Evolutionary conservation across 352 stramenopile genomes (phyloP), one percentile per base, ranked within the genome.

Genomic region (Phytopythium mirpurense): DNA sequence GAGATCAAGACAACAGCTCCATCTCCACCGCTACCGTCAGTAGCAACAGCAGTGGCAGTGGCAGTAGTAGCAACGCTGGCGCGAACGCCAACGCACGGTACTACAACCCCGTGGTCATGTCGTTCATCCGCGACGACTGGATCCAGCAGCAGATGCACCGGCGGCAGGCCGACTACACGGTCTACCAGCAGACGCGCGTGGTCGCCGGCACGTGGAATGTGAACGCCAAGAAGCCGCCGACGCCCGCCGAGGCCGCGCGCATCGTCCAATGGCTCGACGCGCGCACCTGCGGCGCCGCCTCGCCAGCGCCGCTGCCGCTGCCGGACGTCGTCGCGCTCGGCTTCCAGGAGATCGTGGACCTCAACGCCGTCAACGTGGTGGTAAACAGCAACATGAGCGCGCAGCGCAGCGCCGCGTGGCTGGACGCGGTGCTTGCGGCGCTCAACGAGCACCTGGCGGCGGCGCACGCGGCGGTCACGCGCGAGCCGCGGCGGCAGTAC

Each of bases 261-360:
- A 67, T 90, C 51, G 46, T 74, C n/a, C 67, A 85, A 29, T 95
- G 85, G 84, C 57, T 95, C 12, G 65, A 85, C 34, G 59, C 63
- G 34, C 26, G 43, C n/a, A 53, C 67, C 11, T 37, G 29, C 10
- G 29, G 52, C 26, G 24, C n/a, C 37, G 19, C 35, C 18, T 51
- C 64, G 2, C 15, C 56, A 16, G 45, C 35, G 48, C 12, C 56
- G 26, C 24, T 19, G 29, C 15, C 36, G 24, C 43, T 64, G 5
- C 83, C 83, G 3, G 81, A 92, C 50, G 60, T 94, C 52, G 65
- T 93, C 23, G 81, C 78, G 2, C 50, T 93, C 16, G 81, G 86
- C 1, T 93, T 99, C 63, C 97, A 99, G 66, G 98, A 99, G 81
- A 99, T 99, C 60, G 98, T 99, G 1, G 98, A 99, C 76, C 70